These are phyloP conservation scores for Citrus medica DNA, from an alignment of 345 rosid species.

Conservation along the genomic window DNA sequence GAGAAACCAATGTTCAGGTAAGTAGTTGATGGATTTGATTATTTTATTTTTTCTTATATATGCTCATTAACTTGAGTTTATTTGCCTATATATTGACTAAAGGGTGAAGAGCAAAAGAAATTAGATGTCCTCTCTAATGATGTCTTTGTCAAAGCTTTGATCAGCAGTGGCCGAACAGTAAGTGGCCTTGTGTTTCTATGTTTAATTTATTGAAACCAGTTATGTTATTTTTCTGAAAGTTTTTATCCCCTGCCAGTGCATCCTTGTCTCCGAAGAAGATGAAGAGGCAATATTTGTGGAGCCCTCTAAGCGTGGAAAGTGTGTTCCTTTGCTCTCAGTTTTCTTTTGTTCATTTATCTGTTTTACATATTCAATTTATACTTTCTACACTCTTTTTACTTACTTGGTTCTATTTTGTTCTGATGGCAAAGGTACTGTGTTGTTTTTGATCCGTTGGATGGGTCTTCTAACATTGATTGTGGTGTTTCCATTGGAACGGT, in stretches of 20 bases:
- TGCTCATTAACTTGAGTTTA: background rate
- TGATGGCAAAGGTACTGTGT: constrained; percentile 71
- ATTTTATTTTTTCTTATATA: background rate
- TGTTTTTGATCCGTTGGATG: constrained; percentile 97
- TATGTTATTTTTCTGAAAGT: constrained; percentile 1
- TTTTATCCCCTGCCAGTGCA: constrained; percentile 49
- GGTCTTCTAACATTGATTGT: constrained; percentile 96
- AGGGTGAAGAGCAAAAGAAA: constrained; percentile 99
- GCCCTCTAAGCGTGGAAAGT: constrained; percentile 78
- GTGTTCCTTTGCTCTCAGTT: constrained; percentile 11
- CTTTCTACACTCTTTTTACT: background rate
- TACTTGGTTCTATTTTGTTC: background rate
- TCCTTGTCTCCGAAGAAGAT: constrained; percentile 97
- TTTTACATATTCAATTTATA: background rate
- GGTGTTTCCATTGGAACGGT: constrained; percentile 99
- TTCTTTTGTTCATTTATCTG: background rate
- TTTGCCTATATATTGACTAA: constrained; percentile 8
- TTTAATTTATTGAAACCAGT: background rate
- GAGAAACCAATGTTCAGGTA: constrained; percentile 94
- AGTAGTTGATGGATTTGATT: constrained; percentile 16
- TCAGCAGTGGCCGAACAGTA: constrained; percentile 96
- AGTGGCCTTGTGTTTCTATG: constrained; percentile 31
- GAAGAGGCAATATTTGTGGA: constrained; percentile 91
- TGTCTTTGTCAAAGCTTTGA: constrained; percentile 86
- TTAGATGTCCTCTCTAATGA: constrained; percentile 96